Evolutionary conservation across 1,284 basidiomycete species (phyloP), one percentile per base, ranked within the genome.

Genomic region (Ceratobasidium sp.): DNA sequence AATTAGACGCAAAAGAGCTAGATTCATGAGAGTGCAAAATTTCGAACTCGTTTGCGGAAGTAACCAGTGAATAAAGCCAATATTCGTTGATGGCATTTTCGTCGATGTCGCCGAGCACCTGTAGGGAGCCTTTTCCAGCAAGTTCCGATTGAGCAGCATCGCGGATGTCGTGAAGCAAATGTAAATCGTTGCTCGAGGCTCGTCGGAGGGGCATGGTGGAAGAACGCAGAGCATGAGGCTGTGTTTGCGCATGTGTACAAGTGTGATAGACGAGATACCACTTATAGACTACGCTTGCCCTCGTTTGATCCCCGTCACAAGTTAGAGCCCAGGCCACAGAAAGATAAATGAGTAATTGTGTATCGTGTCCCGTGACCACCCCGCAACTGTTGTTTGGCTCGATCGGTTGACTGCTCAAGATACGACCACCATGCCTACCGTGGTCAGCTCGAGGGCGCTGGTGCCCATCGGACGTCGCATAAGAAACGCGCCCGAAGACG

Each of bases 381-480:
- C n/a, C n/a, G n/a, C n/a, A n/a, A n/a, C n/a, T n/a, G n/a, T 40
- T 40, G 7, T 17, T 40, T 40, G 7, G 45, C n/a, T 47, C 7
- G 45, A 20, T 47, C 45, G 20, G n/a, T 20, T 12, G 45, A 10
- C 45, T 47, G 38, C 17, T n/a, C n/a, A n/a, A 40, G 38, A 40
- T 17, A 40, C 38, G 38, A 40, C 38, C 35, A 53, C 60, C 45
- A 67, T 67, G 64, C 64, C 64, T 6, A 67, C 64, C 27, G 52
- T 67, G 35, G 64, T 67, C 50, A 67, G 64, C 52, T 67, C 64
- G 27, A 50, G 64, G 22, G 52, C 64, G 0, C 52, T 67, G 20
- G 52, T 67, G 20, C 64, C 64, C 40, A 53, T 67, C 20, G 52
- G 35, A 13, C 64, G 64, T 31, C 64, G 64, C 35, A 67, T 67